Evolutionary conservation across 2,329 filamentous ascomycete genomes (phyloP), one percentile per base, ranked within the genome.

Genomic region (Exophiala xenobiotica): DNA sequence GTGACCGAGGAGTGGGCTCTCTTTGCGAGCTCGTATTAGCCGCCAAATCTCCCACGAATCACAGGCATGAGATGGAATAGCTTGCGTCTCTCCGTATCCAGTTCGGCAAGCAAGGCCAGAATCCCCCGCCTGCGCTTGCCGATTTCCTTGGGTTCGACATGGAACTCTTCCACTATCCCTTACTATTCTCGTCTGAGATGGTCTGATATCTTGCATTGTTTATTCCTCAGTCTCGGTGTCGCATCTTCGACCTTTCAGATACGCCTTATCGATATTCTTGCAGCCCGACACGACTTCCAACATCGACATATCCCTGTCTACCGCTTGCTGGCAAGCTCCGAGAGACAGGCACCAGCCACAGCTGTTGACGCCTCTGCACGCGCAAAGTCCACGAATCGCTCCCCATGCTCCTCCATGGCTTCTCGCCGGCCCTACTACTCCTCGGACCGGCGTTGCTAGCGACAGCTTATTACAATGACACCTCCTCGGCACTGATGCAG

Each of bases 401-500:
- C 37, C 39, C 45, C 18, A 53, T 58, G 48, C 49, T 53, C 39
- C 57, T 58, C 37, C 53, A 54, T 54, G 51, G 49, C 57, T 29
- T 39, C 22, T 19, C 52, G 11, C 14, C 55, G 23, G 47, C 40
- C 42, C 26, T 58, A 24, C 33, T 54, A 23, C 45, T 55, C 41
- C 45, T 47, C 40, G 46, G 44, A 14, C 24, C 46, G 29, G 41
- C 35, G 37, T 46, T 49, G 23, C 26, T 50, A n/a, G 56, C 40
- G 9, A 49, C 49, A 6, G 63, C 63, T 23, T 68, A 63, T 45
- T 58, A 56, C 24, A 86, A 84, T 66, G 83, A 81, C 63, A 82
- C 82, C 46, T 78, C 79, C 44, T 67, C 78, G 58, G 80, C 82
- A 60, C 82, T 79, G 71, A 74, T 81, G 66, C 81, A 77, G 62